Conservation (phyloP, 257 asterid genomes). For the Paulownia fortunei region DNA sequence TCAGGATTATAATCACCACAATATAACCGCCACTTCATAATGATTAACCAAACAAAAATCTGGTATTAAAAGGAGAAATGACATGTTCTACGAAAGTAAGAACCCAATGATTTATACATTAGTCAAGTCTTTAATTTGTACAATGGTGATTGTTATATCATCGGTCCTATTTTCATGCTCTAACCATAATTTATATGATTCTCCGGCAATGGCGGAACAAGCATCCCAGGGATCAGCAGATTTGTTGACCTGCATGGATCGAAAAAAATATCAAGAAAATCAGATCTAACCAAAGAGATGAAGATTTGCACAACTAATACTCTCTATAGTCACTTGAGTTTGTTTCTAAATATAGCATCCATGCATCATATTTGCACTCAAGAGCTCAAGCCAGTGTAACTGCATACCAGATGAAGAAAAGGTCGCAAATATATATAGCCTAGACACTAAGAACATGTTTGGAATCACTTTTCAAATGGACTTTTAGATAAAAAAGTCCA, state of each 20-base stretch:
- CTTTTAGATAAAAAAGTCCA: too few relatives aligned
- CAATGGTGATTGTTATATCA: slow-evolving; percentile 89
- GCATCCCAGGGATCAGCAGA: slow-evolving; percentile 80
- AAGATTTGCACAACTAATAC: too few relatives aligned
- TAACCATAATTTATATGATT: slow-evolving; percentile 88
- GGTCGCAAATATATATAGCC: too few relatives aligned
- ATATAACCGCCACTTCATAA: slow-evolving; percentile 16
- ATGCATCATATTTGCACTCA: too few relatives aligned
- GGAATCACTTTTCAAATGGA: too few relatives aligned
- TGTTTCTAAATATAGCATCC: too few relatives aligned
- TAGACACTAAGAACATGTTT: too few relatives aligned
- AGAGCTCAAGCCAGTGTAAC: too few relatives aligned
- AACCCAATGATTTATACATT: slow-evolving; percentile 57
- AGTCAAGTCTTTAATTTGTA: slow-evolving; percentile 71
- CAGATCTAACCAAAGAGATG: too few relatives aligned
- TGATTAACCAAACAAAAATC: slow-evolving; percentile 26
- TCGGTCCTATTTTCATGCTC: slow-evolving; percentile 93
- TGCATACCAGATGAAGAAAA: too few relatives aligned
- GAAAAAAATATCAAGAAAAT: background rate
- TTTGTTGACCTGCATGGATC: slow-evolving; percentile 59
- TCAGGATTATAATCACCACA: slow-evolving; percentile 19
- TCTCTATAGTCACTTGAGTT: too few relatives aligned
- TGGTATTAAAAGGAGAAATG: slow-evolving; percentile 36
- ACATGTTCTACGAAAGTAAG: slow-evolving; percentile 37
- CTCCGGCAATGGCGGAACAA: slow-evolving; percentile 80